phyloP scores from a whole-genome alignment of 2,329 filamentous ascomycete species.

The Aspergillus awamori region DNA sequence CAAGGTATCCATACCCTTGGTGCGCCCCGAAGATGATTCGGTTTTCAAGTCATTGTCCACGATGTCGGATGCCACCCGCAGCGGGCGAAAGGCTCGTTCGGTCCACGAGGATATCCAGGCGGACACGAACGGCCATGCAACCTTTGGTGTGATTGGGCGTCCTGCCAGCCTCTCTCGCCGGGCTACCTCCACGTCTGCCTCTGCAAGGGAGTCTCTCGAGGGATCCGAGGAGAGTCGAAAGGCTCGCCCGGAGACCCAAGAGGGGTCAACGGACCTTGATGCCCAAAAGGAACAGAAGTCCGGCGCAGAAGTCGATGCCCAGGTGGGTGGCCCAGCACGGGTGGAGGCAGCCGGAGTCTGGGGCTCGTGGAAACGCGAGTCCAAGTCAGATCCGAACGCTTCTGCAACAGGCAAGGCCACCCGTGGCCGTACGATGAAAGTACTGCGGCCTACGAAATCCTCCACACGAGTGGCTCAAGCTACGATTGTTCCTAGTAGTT shows the following conservation, averaged over 20 bases:
- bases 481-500: conserved; percentile 20
- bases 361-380: conserved; percentile 68
- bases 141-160: conserved; percentile 40
- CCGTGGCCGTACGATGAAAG: conserved; percentile 76
- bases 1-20: conserved; percentile 86
- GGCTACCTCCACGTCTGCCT: conserved; percentile 30
- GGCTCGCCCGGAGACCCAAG: conserved; percentile 13
- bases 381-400: conserved; percentile 32
- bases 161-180: conserved; percentile 28
- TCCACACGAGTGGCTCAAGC: conserved; percentile 43
- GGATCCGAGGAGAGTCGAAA: conserved; percentile 30
- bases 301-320: conserved; percentile 32
- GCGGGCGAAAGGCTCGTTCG: conserved; percentile 10
- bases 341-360: conserved; percentile 61
- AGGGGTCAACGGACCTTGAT: conserved; percentile 16
- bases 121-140: conserved; percentile 26
- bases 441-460: conserved; percentile 75
- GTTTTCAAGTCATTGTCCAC: conserved; percentile 78
- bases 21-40: conserved; percentile 83
- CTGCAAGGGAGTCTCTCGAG: conserved; percentile 26
- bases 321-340: conserved; percentile 30
- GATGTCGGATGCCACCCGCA: conserved; percentile 36
- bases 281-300: conserved; percentile 27
- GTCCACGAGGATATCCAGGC: conserved; percentile 9
- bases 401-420: conserved; percentile 65